Percentiles rank a stretch among this genome's conserved stretches.
phyloP scores from a whole-genome alignment of 805 yeast species.

The Candida ulmi region DNA sequence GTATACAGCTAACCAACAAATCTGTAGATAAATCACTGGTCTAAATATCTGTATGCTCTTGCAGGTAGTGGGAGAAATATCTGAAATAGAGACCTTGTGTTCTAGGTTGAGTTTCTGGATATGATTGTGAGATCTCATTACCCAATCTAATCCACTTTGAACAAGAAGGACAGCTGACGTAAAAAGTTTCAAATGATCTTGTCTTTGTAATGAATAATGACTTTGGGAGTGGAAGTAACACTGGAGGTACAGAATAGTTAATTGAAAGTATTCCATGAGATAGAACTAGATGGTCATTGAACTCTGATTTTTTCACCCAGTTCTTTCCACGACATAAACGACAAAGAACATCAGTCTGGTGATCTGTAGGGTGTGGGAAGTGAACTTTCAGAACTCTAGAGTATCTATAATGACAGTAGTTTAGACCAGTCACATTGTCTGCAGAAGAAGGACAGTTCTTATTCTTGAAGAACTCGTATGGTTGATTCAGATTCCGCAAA shows the following conservation, averaged over 20 bases:
- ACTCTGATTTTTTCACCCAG: slow-evolving; percentile 15
- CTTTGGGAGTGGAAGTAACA: slow-evolving; percentile 13
- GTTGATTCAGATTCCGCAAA: slow-evolving; percentile 1
- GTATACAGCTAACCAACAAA: no score
- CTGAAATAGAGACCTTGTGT: slow-evolving; percentile 18
- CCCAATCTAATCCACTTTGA: slow-evolving; percentile 19
- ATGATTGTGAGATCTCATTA: neutral
- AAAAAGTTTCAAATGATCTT: slow-evolving; percentile 4
- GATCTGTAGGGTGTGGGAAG: neutral
- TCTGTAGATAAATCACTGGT: no score
- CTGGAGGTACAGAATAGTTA: neutral
- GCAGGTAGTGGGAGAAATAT: slow-evolving; percentile 18
- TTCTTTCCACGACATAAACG: slow-evolving; percentile 23
- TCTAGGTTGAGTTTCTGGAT: neutral
- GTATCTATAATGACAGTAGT: slow-evolving; percentile 7
- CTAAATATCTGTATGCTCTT: no score
- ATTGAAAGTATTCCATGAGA: slow-evolving; percentile 19
- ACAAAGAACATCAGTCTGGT: slow-evolving; percentile 14
- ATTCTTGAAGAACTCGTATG: slow-evolving; percentile 9
- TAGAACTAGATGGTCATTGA: slow-evolving; percentile 16
- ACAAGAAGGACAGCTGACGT: slow-evolving; percentile 18
- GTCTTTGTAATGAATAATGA: slow-evolving; percentile 10
- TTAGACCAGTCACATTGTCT: neutral
- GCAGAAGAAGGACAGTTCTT: slow-evolving; percentile 15
- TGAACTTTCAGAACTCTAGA: slow-evolving; percentile 5